Percentiles rank a stretch among this genome's conserved stretches.
Evolutionary conservation across 2,329 filamentous ascomycete species (phyloP).

Genomic region (Apiospora pterosperma): DNA sequence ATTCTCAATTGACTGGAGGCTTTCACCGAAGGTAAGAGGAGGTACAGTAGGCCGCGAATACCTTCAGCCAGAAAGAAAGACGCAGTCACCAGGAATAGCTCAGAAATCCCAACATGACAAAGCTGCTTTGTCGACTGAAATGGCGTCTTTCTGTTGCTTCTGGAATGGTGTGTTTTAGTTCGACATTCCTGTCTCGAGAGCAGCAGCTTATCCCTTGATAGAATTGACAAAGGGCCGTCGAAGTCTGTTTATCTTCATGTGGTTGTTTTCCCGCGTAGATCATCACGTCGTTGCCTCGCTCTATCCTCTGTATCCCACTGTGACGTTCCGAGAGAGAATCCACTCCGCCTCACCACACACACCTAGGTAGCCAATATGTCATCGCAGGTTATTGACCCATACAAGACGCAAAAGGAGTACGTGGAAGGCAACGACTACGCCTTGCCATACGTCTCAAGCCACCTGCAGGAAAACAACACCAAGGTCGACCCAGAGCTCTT

Average conservation of each 20-base stretch:
- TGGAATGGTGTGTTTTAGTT: neutral
- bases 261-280: neutral
- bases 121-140: neutral
- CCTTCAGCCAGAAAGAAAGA: neutral
- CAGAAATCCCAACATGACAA: neutral
- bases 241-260: neutral
- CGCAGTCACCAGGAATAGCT: neutral
- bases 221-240: neutral
- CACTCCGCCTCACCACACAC: constrained; percentile 3
- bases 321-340: neutral
- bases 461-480: constrained; percentile 30
- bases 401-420: constrained; percentile 30
- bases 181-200: neutral
- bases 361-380: constrained; percentile 7
- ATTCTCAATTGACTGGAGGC: neutral
- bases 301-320: neutral
- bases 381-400: constrained; percentile 7
- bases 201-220: constrained; percentile 3
- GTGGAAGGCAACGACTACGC: constrained; percentile 37
- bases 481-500: constrained; percentile 29
- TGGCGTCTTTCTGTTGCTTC: neutral
- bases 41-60: neutral
- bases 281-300: neutral
- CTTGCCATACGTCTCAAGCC: constrained; percentile 37
- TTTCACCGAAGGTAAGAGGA: neutral